phyloP scores from a whole-genome alignment of 306 rosid species.

The Prunus persica region Prunus_persica_NCBIv2 NC_034013.1:17751001-17751500 shows the following conservation, averaged over 20 bases:
- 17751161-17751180: constrained; percentile 20
- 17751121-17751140: constrained; percentile 92
- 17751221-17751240: too few relatives aligned
- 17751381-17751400: background rate
- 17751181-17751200: background rate
- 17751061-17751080: constrained; percentile 81
- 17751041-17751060: constrained; percentile 66
- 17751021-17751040: constrained; percentile 89
- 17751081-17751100: constrained; percentile 94
- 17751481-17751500: background rate
- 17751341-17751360: background rate
- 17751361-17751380: background rate
- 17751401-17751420: background rate
- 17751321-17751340: background rate
- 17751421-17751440: background rate
- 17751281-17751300: background rate
- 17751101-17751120: constrained; percentile 88
- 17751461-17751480: background rate
- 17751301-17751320: background rate
- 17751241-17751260: too few relatives aligned
- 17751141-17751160: constrained; percentile 78
- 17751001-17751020: constrained; percentile 8
- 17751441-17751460: background rate
- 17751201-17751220: too few relatives aligned
- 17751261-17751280: background rate